Conservation (phyloP, 2,329 filamentous ascomycete genomes). For the Allantophomopsis lycopodina region DNA sequence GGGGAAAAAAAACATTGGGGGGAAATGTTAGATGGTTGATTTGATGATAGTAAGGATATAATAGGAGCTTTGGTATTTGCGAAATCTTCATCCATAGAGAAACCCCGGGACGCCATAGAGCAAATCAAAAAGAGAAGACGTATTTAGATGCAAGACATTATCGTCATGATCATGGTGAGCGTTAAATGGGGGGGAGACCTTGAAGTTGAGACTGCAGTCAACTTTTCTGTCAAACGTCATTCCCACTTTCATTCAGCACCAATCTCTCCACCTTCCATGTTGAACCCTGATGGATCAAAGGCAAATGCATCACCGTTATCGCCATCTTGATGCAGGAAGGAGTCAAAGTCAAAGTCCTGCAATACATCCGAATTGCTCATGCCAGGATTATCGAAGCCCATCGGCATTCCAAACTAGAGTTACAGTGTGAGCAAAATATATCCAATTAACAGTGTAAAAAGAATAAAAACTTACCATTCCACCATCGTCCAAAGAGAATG, state of each 20-base stretch:
- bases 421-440: neutral
- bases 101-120: no score
- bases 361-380: conserved; percentile 38
- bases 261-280: conserved; percentile 42
- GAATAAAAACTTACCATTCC: conserved; percentile 18
- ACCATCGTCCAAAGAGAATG: conserved; percentile 29
- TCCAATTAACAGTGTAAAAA: neutral
- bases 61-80: no score
- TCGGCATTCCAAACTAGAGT: conserved; percentile 15
- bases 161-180: no score
- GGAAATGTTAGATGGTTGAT: no score
- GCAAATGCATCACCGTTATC: conserved; percentile 33
- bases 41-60: no score
- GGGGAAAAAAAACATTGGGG: no score
- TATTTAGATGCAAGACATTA: no score
- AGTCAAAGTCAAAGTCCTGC: conserved; percentile 56
- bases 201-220: no score
- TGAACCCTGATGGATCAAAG: conserved; percentile 35
- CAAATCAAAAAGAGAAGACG: no score
- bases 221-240: neutral
- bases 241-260: conserved; percentile 31
- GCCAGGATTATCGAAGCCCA: conserved; percentile 42
- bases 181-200: no score
- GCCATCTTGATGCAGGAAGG: conserved; percentile 47
- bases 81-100: no score